Evolutionary conservation across 2,329 filamentous ascomycete genomes (phyloP), one percentile per base, ranked within the genome.

Genomic region (Whalleya microplaca): DNA sequence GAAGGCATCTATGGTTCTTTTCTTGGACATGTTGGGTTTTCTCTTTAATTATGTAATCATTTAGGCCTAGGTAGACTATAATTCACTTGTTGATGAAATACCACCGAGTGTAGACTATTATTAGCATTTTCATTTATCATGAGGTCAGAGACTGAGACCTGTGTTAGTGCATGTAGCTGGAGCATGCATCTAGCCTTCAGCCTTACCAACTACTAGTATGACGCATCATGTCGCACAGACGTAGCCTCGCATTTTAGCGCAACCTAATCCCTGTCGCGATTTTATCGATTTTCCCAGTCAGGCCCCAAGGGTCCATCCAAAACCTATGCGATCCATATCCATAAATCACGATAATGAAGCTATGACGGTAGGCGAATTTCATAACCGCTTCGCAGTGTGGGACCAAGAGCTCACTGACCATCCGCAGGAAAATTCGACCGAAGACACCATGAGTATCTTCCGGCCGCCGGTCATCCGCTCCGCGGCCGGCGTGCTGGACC

Each of bases 401-500:
- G n/a, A n/a, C n/a, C n/a, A n/a, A n/a, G n/a, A 27, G 23, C 12
- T 41, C 54, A 20, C 49, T 53, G 27, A 54, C 47, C 6, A n/a
- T 23, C 8, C 7, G 2, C 55, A 67, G 65, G 56, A 63, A 51
- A 43, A 48, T 46, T 46, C 58, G 44, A 46, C 56, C 27, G 69
- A 72, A 57, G 74, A 77, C 45, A 65, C 63, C 54, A 86, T 85
- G 83, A 78, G 76, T 61, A 70, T 84, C 48, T 91, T 96, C 73
- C 86, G 88, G 63, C 91, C 92, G 45, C 92, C 93, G 21, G 80
- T 92, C 57, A 88, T 94, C 66, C 89, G 90, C 72, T 72, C 74
- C 8, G 87, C 88, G 57, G 90, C 91, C 70, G 64, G 49, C 51
- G 83, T 84, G 48, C 85, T 99, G 62, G 93, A 99, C 76, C 87